Evolutionary conservation across 2,329 filamentous ascomycete species (phyloP).

Genomic region (Aspergillus vadensis): DNA sequence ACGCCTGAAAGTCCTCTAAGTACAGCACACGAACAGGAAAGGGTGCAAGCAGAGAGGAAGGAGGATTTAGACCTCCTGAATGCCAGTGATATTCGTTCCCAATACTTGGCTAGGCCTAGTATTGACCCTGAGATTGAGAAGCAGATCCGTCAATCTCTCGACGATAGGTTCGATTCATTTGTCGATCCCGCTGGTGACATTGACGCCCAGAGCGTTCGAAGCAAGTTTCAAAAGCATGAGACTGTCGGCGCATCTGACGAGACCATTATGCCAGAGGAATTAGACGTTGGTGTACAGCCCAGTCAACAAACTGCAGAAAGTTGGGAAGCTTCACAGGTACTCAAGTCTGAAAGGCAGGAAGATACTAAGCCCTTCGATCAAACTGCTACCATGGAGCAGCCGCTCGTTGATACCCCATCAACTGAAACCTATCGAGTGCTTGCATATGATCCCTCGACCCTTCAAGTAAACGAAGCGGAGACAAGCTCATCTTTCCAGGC

Average conservation of each 20-base stretch:
- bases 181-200: conserved; percentile 17
- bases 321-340: not conserved
- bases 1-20: too few species aligned
- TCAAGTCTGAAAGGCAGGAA: not conserved
- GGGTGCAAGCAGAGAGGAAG: conserved; percentile 24
- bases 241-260: not conserved
- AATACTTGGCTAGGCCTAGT: conserved; percentile 28
- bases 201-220: conserved; percentile 26
- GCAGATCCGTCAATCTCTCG: conserved; percentile 22
- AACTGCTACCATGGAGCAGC: not conserved
- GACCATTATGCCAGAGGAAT: not conserved
- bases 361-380: not conserved
- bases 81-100: conserved; percentile 40
- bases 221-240: conserved; percentile 21
- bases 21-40: conserved; percentile 4
- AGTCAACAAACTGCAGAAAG: not conserved
- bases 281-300: not conserved
- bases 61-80: conserved; percentile 38
- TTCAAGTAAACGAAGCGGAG: conserved; percentile 34
- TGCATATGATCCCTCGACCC: conserved; percentile 38
- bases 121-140: conserved; percentile 23
- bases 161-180: conserved; percentile 24
- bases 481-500: conserved; percentile 36
- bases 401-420: not conserved
- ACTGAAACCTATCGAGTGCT: conserved; percentile 37